Percentiles rank a stretch among this genome's conserved stretches.
These are phyloP conservation scores for Loxodes magnus DNA, from an alignment of 73 alveolate genomes.

Conservation along the genomic window DNA sequence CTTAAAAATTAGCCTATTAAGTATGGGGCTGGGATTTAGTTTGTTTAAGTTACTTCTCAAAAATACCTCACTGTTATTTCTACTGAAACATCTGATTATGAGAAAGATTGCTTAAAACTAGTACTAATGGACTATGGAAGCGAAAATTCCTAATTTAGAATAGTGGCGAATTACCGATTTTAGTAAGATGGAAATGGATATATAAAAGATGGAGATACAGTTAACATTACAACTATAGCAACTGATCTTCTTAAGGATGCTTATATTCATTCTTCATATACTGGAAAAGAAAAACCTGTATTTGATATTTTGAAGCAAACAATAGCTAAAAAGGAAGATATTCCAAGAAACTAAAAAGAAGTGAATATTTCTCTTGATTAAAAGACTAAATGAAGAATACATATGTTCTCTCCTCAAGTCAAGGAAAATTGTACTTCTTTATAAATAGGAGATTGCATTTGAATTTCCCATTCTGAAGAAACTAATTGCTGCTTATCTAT, in stretches of 20 bases:
- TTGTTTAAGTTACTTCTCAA: neutral
- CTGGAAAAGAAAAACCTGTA: too few species aligned
- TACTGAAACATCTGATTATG: conserved; percentile 19
- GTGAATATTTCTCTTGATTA: neutral
- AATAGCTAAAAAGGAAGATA: too few species aligned
- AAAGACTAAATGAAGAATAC: conserved; percentile 5
- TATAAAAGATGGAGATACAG: neutral
- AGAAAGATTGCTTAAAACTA: conserved; percentile 31
- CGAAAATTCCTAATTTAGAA: conserved; percentile 31
- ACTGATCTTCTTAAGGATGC: neutral
- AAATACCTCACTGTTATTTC: conserved; percentile 2
- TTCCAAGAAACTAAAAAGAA: too few species aligned
- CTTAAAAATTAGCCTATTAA: neutral
- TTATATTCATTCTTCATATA: neutral
- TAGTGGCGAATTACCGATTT: conserved; percentile 28
- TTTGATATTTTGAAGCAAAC: too few species aligned
- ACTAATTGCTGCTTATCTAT: neutral
- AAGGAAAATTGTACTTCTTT: neutral
- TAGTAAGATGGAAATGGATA: conserved; percentile 26
- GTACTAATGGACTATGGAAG: conserved; percentile 20
- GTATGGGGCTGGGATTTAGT: neutral
- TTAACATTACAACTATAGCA: neutral
- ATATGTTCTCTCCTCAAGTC: neutral
- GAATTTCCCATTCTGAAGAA: conserved; percentile 13
- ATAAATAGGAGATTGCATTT: conserved; percentile 1